Evolutionary conservation across 306 rosid genomes (phyloP).

Genomic region (Prunus armeniaca): DNA sequence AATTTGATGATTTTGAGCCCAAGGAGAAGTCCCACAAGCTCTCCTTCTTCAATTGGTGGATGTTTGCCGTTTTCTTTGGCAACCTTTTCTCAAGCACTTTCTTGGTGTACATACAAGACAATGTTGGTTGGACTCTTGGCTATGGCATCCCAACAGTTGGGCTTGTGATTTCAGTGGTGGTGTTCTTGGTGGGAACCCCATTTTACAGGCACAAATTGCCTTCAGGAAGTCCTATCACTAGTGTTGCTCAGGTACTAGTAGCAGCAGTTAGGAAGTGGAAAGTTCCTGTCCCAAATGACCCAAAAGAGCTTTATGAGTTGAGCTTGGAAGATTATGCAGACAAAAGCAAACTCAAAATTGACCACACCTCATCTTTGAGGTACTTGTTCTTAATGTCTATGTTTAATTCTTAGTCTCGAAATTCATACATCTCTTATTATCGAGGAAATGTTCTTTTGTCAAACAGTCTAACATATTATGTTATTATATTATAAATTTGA

Average conservation of each 20-base stretch:
- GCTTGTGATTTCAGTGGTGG: constrained; percentile 47
- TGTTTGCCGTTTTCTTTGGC: constrained; percentile 64
- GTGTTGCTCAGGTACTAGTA: constrained; percentile 50
- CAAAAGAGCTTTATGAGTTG: constrained; percentile 66
- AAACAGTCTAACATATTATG: neutral
- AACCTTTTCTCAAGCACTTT: constrained; percentile 64
- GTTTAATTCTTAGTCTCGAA: no score
- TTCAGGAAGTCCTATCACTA: constrained; percentile 65
- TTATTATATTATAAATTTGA: no score
- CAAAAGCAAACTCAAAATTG: constrained; percentile 41
- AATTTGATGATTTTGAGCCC: constrained; percentile 71
- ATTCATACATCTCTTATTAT: no score
- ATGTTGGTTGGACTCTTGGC: constrained; percentile 66
- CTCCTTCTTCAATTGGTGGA: constrained; percentile 91
- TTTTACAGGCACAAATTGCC: constrained; percentile 75
- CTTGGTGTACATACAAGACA: constrained; percentile 74
- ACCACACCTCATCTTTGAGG: constrained; percentile 50
- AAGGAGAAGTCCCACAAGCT: constrained; percentile 56
- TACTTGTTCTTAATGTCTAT: neutral
- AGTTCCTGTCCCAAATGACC: constrained; percentile 43
- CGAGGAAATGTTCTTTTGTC: no score
- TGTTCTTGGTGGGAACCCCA: constrained; percentile 58
- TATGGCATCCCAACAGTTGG: constrained; percentile 80
- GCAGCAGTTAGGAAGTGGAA: constrained; percentile 60
- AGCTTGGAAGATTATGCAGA: constrained; percentile 37